These are phyloP conservation scores for Trichoderma harzianum DNA, from an alignment of 2,329 filamentous ascomycete species.

Conservation along the genomic window DNA sequence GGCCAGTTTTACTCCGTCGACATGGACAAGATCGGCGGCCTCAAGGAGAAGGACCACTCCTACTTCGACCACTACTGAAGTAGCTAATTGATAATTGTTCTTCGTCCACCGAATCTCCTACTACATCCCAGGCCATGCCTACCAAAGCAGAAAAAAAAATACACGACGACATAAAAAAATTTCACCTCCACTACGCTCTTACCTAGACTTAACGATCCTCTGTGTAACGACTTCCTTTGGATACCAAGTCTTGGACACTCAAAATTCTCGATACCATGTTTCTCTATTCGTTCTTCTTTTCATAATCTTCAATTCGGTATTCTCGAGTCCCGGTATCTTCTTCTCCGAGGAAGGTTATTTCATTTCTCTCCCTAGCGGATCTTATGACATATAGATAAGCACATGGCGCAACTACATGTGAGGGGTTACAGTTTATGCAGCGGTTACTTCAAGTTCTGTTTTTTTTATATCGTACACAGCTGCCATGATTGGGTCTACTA, in stretches of 20 bases:
- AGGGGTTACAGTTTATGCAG: slow-evolving; percentile 25
- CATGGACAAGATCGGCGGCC: slow-evolving; percentile 87
- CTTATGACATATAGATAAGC: slow-evolving; percentile 13
- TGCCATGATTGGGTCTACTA: slow-evolving; percentile 12
- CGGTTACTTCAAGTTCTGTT: slow-evolving; percentile 19
- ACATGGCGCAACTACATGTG: slow-evolving; percentile 12
- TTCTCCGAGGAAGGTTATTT: slow-evolving; percentile 13
- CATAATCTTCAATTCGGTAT: slow-evolving; percentile 14
- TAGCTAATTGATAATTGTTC: neutral
- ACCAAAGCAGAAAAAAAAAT: neutral
- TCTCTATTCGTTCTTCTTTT: neutral
- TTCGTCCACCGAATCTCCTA: neutral
- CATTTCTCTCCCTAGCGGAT: slow-evolving; percentile 14
- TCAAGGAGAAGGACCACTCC: slow-evolving; percentile 77
- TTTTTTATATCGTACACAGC: neutral
- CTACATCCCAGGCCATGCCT: neutral
- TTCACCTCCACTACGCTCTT: neutral
- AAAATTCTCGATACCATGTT: slow-evolving; percentile 19
- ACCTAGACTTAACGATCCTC: slow-evolving; percentile 16
- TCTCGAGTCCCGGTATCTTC: slow-evolving; percentile 10
- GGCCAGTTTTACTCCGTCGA: slow-evolving; percentile 89
- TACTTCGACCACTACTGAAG: slow-evolving; percentile 33
- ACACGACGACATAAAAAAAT: slow-evolving; percentile 3
- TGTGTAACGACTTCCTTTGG: slow-evolving; percentile 20
- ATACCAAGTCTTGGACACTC: slow-evolving; percentile 17